Evolutionary conservation across 768 basidiomycete genomes (phyloP), one percentile per base, ranked within the genome.

Genomic region (Mycena olivaceomarginata): DNA sequence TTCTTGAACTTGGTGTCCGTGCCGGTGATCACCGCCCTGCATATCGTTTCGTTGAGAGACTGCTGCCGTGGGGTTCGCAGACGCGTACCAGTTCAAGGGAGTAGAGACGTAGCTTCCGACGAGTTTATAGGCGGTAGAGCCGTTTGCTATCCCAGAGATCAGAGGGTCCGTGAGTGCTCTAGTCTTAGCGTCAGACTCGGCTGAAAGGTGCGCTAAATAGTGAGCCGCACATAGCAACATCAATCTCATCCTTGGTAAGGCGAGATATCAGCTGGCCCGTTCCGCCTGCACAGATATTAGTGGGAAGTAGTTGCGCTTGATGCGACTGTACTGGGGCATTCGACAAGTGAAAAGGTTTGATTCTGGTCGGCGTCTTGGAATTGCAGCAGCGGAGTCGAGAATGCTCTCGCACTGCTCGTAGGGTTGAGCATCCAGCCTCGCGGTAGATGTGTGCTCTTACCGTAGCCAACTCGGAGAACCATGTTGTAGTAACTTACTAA

Each of bases 11-110:
- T 84, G 4, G 95, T 92, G 46, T 94, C 89, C 80, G 90, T 93
- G 20, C 97, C 97, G 13, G 97, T 95, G 78, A 96, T 94, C n/a
- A 99, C 96, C 1, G 97, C 98, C 98, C 98, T 96, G 74, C 56
- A 39, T 45, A 16, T 51, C 15, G 56, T 56, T 65, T 51, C 15
- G 56, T 62, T 65, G 5, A 57, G 64, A 18, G 11, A 16, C 37
- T 2, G 46, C 16, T 45, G 2, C 20, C 31, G 25, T 22, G 31
- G 12, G 51, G 9, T 16, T 37, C 12, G 22, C 22, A 60, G 18
- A 4, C 15, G 56, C 87, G 66, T 77, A 93, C 97, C 97, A 99
- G 87, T 96, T 94, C 57, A 99, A 87, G 2, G 97, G 96, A 5
- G 96, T 96, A 1, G 91, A 92, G 63, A 99, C 97, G 83, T 96